A percentile compares a stretch with the other conserved stretches of the same genome.
phyloP scores from a whole-genome alignment of 768 basidiomycete genomes.

The Lactarius vividus region DNA sequence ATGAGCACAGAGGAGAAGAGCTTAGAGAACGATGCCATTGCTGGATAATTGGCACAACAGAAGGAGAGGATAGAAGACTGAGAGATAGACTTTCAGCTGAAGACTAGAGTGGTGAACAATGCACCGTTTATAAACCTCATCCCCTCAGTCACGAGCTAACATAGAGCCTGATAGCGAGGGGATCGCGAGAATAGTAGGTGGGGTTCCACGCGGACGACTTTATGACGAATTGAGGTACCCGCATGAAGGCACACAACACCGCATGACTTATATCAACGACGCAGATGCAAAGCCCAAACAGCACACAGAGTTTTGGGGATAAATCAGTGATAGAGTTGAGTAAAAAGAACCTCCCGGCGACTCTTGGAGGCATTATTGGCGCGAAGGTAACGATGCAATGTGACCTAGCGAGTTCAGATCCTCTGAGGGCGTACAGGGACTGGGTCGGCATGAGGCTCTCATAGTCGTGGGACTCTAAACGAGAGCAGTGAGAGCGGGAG shows the following conservation, averaged over 20 bases:
- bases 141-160: not conserved
- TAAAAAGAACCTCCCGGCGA: not conserved
- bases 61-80: not conserved
- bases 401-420: not conserved
- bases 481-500: not conserved
- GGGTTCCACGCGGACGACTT: not conserved
- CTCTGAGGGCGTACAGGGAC: not conserved
- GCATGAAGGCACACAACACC: not conserved
- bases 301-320: not conserved
- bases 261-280: not conserved
- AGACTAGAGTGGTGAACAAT: not conserved
- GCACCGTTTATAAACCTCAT: not conserved
- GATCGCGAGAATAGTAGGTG: not conserved
- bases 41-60: not conserved
- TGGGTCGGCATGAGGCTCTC: not conserved
- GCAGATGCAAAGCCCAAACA: not conserved
- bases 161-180: not conserved
- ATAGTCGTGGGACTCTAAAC: not conserved
- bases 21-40: conserved; percentile 27
- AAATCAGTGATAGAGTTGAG: not conserved
- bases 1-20: conserved; percentile 30
- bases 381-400: too few species aligned
- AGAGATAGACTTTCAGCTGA: not conserved
- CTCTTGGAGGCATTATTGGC: not conserved
- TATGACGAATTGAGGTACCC: too few species aligned